phyloP scores from a whole-genome alignment of 129 eudicot species.

The Tagetes patula region DNA sequence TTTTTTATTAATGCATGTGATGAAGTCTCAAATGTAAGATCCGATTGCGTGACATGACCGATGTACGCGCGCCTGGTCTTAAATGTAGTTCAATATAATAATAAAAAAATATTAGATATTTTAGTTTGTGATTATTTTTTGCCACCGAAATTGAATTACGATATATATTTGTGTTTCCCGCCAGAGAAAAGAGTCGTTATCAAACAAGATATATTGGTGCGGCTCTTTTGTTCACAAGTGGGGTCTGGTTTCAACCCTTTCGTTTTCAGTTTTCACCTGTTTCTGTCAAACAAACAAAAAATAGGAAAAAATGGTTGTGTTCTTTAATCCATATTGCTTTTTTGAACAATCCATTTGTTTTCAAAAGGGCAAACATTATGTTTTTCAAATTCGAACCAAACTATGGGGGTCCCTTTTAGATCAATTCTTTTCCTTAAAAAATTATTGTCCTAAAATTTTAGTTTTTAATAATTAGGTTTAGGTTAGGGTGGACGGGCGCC shows the following conservation, averaged over 20 bases:
- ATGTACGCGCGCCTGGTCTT: no score
- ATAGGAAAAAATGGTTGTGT: not conserved
- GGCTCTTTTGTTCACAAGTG: slow-evolving; percentile 39
- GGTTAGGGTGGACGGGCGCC: no score
- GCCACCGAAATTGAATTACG: slow-evolving; percentile 23
- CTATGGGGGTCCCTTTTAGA: not conserved
- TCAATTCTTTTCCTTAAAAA: not conserved
- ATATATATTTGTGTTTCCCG: slow-evolving; percentile 45
- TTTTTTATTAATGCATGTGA: no score
- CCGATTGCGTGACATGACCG: no score
- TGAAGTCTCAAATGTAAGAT: no score
- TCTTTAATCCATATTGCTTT: slow-evolving; percentile 3
- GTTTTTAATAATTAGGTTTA: not conserved
- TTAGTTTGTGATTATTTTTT: not conserved
- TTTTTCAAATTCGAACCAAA: slow-evolving; percentile 28
- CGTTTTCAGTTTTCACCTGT: slow-evolving; percentile 34
- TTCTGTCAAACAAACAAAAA: slow-evolving; percentile 23
- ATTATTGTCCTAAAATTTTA: not conserved
- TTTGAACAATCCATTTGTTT: slow-evolving; percentile 22
- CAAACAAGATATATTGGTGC: slow-evolving; percentile 16
- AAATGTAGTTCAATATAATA: no score
- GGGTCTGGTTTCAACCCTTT: slow-evolving; percentile 32
- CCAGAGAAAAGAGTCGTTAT: slow-evolving; percentile 36
- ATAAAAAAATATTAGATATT: no score
- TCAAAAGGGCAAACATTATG: slow-evolving; percentile 28